These are phyloP conservation scores for Penicillium sp. DNA, from an alignment of 2,329 filamentous ascomycete species.

Conservation along the genomic window DNA sequence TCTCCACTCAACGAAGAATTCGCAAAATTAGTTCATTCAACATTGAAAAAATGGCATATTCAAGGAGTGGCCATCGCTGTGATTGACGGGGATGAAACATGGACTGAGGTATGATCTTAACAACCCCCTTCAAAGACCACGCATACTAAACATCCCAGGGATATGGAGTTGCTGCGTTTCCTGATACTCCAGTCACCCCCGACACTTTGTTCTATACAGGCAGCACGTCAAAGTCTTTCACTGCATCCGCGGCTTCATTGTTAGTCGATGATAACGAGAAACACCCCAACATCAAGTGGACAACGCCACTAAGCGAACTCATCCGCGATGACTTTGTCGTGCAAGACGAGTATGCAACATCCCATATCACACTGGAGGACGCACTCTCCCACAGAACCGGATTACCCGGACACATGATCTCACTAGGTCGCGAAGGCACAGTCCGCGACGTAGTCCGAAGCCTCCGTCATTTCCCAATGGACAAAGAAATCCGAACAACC, in stretches of 20 bases:
- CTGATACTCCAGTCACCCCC: conserved; percentile 42
- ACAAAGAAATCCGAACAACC: conserved; percentile 40
- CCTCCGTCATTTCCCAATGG: conserved; percentile 48
- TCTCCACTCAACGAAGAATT: background rate
- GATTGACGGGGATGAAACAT: conserved; percentile 9
- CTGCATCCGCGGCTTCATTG: conserved; percentile 51
- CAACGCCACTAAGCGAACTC: conserved; percentile 35
- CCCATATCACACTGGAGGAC: conserved; percentile 31
- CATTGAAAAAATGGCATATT: conserved; percentile 4
- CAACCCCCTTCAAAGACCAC: background rate
- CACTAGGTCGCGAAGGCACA: conserved; percentile 17
- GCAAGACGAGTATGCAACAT: conserved; percentile 19
- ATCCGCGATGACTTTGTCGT: conserved; percentile 36
- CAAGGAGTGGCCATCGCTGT: conserved; percentile 11
- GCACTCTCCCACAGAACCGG: conserved; percentile 33
- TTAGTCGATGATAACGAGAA: conserved; percentile 30
- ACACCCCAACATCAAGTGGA: conserved; percentile 30
- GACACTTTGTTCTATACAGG: conserved; percentile 58
- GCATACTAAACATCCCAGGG: conserved; percentile 28
- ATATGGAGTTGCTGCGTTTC: conserved; percentile 39
- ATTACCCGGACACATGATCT: conserved; percentile 26
- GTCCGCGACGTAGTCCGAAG: conserved; percentile 40
- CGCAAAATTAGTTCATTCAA: background rate
- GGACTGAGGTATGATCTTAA: conserved; percentile 4
- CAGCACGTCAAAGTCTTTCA: conserved; percentile 59